Evolutionary conservation across 176 grass and related monocot species (phyloP).

Genomic region (Eleusine indica): DNA sequence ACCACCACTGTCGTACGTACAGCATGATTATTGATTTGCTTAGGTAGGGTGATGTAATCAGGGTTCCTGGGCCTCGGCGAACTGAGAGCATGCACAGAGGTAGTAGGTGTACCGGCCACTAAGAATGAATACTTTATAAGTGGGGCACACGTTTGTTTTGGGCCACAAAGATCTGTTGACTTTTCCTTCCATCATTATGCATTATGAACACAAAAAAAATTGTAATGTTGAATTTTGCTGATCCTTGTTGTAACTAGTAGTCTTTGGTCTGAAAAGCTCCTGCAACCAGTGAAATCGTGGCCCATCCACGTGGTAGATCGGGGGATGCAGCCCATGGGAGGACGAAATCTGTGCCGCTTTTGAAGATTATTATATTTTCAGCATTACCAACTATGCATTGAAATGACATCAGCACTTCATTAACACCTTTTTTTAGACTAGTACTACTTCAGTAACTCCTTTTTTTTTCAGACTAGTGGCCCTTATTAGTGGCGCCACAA

Average conservation of each 20-base stretch:
- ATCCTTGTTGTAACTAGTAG: neutral
- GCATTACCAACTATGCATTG: neutral
- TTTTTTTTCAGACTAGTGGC: too few species aligned
- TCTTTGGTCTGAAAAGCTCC: neutral
- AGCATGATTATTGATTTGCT: neutral
- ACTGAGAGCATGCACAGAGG: neutral
- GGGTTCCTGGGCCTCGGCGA: neutral
- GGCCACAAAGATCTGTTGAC: neutral
- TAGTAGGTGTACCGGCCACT: conserved; percentile 6
- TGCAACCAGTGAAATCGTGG: neutral
- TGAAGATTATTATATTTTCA: too few species aligned
- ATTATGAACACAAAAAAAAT: neutral
- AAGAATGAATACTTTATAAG: neutral
- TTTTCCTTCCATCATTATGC: neutral
- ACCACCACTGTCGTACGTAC: neutral
- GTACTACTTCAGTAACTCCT: too few species aligned
- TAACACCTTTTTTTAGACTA: too few species aligned
- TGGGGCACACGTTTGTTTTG: neutral
- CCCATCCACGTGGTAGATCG: neutral
- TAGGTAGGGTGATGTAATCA: neutral
- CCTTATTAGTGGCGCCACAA: too few species aligned
- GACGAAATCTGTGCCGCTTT: too few species aligned
- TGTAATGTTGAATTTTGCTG: neutral
- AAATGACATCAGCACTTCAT: neutral
- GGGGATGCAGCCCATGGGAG: neutral